Evolutionary conservation across 78 protist species (phyloP), one percentile per base, ranked within the genome.

Genomic region (Dictyostelium firmibasis): DNA sequence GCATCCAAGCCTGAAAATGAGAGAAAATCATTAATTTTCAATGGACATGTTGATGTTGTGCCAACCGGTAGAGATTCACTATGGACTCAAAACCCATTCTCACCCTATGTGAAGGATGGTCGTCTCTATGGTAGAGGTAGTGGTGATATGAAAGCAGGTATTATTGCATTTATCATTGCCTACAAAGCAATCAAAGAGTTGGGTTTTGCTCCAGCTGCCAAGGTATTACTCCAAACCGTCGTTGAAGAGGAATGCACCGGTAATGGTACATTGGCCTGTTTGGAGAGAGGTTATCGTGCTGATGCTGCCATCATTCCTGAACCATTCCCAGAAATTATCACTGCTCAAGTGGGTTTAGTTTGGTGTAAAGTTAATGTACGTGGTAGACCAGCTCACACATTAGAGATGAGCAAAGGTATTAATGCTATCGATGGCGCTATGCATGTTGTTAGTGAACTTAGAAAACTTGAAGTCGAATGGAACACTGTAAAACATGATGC

Each of bases 171-270:
- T 16, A 83, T 88, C 25, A 88, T 88, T 57, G 94, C 94, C 18
- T 43, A 25, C 31, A 88, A 79, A 69, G 94, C 94, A 47, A 31
- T 88, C 8, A 62, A 35, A 29, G 94, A 88, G 11, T 43, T 88
- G 1, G 94, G 94, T 23, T 88, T 81, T 43, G 78, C 74, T n/a
- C 94, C 94, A 62, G 85, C 94, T 2, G 29, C 87, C 0, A 88
- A 88, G 25, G 76, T 88, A 23, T 64, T 88, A 13, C 25, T 88
- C 0, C 94, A 88, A 64, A 81, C 94, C 29, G 94, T 88, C 13
- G 94, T 88, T 5, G 94, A 88, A 50, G 94, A 88, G 23, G 94
- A 88, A n/a, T 88, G 94, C 35, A 88, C 94, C 0, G 94, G 94
- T 33, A 88, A 88, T 64, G 94, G 94, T 11, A 88, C 94, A 20